Evolutionary conservation across 352 stramenopile species (phyloP).

Genomic region (Globisporangium cystogenes): DNA sequence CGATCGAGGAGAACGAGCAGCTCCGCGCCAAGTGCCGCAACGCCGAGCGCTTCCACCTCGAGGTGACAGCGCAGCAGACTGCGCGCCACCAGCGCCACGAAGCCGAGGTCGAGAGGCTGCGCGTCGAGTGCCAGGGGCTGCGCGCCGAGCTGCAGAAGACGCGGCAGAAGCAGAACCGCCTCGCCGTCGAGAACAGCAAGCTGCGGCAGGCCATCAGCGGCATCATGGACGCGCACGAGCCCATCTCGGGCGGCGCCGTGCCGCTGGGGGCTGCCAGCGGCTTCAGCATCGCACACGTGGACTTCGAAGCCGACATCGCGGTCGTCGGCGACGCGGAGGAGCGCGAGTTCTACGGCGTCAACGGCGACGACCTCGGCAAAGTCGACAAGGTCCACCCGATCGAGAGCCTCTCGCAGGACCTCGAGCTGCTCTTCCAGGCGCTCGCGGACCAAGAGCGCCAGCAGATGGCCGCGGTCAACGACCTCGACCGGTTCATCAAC

Average conservation of each 20-base stretch:
- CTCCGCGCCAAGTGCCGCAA: slow-evolving; percentile 24
- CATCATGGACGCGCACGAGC: slow-evolving; percentile 24
- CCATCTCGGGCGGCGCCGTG: neutral
- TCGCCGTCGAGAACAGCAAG: slow-evolving; percentile 47
- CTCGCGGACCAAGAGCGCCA: slow-evolving; percentile 32
- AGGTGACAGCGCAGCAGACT: slow-evolving; percentile 24
- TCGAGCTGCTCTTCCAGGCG: slow-evolving; percentile 49
- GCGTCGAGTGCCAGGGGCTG: slow-evolving; percentile 29
- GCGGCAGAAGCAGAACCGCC: slow-evolving; percentile 36
- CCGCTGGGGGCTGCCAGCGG: slow-evolving; percentile 7
- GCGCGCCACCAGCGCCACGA: slow-evolving; percentile 26
- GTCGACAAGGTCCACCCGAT: slow-evolving; percentile 41
- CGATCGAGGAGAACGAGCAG: slow-evolving; percentile 27
- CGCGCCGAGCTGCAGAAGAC: slow-evolving; percentile 52
- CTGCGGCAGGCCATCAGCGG: slow-evolving; percentile 33
- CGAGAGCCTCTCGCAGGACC: slow-evolving; percentile 47
- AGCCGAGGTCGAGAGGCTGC: slow-evolving; percentile 26
- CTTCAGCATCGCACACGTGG: slow-evolving; percentile 4
- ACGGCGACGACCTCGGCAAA: slow-evolving; percentile 24
- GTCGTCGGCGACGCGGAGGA: slow-evolving; percentile 33
- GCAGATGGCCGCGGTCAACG: slow-evolving; percentile 38
- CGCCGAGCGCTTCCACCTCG: slow-evolving; percentile 24
- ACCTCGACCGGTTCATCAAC: slow-evolving; percentile 68
- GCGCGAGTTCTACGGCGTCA: slow-evolving; percentile 39
- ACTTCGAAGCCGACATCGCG: slow-evolving; percentile 28